Percentiles rank a stretch among this genome's conserved stretches.
These are phyloP conservation scores for Phytophthora podocarpi DNA, from an alignment of 352 stramenopile genomes.

Conservation along the genomic window DNA sequence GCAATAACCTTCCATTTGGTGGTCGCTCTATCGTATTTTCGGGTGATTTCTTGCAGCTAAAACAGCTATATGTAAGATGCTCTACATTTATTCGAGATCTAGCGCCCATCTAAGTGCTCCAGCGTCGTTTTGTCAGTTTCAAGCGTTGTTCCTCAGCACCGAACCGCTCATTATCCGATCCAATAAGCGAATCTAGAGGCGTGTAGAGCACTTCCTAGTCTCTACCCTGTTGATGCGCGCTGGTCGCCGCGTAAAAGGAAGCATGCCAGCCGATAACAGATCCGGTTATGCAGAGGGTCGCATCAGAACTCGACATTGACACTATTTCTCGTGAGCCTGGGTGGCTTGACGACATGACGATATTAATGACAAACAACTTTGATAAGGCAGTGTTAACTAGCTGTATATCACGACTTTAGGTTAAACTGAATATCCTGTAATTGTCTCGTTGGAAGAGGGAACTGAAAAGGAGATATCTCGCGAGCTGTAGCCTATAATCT, in stretches of 20 bases:
- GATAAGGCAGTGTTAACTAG: constrained; percentile 11
- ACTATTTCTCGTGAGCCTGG: neutral
- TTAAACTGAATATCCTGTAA: neutral
- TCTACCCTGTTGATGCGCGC: neutral
- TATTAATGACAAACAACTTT: constrained; percentile 22
- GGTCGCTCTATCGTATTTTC: constrained; percentile 17
- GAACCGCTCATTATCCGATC: neutral
- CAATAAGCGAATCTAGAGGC: constrained; percentile 2
- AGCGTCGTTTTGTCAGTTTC: constrained; percentile 3
- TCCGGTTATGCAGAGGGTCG: neutral
- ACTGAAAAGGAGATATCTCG: constrained; percentile 1
- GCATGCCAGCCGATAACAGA: constrained; percentile 5
- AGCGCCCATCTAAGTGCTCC: neutral
- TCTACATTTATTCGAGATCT: constrained; percentile 1
- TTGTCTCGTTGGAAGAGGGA: constrained; percentile 8
- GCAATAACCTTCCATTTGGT: constrained; percentile 19
- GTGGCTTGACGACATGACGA: constrained; percentile 12
- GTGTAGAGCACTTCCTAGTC: neutral
- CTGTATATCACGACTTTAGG: neutral
- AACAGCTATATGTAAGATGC: constrained; percentile 18
- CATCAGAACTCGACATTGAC: neutral
- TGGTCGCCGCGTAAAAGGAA: constrained; percentile 1
- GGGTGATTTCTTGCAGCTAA: constrained; percentile 22
- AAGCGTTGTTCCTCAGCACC: constrained; percentile 16
- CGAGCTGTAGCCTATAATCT: neutral